Evolutionary conservation across 176 grass and related monocot species (phyloP).

Genomic region (Carex kokanica): DNA sequence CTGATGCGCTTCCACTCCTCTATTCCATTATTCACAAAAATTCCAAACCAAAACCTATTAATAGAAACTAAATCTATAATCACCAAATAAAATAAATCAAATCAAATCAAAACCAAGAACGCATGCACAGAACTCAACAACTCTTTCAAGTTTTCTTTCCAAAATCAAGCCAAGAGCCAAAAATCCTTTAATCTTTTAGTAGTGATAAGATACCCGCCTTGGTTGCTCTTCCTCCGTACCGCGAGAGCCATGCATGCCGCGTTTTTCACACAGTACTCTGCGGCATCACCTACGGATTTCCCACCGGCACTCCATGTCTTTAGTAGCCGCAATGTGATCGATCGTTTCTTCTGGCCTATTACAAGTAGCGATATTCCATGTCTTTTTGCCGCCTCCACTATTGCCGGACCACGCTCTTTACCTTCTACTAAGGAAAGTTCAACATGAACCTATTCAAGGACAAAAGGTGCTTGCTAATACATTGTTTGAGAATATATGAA

Average conservation of each 20-base stretch:
- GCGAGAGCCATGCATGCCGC: slow-evolving; percentile 58
- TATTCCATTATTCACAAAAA: slow-evolving; percentile 5
- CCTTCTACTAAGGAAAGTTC: slow-evolving; percentile 45
- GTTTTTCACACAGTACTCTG: slow-evolving; percentile 70
- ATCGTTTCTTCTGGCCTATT: slow-evolving; percentile 59
- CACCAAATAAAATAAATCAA: not conserved
- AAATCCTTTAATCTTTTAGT: slow-evolving; percentile 65
- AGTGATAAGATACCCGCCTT: slow-evolving; percentile 75
- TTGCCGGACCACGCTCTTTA: slow-evolving; percentile 51
- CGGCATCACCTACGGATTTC: not conserved
- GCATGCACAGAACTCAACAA: not conserved
- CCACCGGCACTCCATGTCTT: slow-evolving; percentile 43
- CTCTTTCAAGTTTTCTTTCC: not conserved
- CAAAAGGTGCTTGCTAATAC: not conserved
- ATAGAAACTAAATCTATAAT: slow-evolving; percentile 13
- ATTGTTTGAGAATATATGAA: not conserved
- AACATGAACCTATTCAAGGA: slow-evolving; percentile 34
- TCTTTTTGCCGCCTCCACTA: slow-evolving; percentile 61
- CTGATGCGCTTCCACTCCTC: not conserved
- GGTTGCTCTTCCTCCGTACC: slow-evolving; percentile 60
- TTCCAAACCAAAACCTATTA: slow-evolving; percentile 8
- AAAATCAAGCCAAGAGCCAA: slow-evolving; percentile 72
- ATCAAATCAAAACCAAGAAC: slow-evolving; percentile 11
- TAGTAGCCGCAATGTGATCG: slow-evolving; percentile 55
- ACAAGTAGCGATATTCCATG: slow-evolving; percentile 52